Evolutionary conservation across 495 filamentous ascomycete species (phyloP).

Genomic region (Talaromyces adpressus): DNA sequence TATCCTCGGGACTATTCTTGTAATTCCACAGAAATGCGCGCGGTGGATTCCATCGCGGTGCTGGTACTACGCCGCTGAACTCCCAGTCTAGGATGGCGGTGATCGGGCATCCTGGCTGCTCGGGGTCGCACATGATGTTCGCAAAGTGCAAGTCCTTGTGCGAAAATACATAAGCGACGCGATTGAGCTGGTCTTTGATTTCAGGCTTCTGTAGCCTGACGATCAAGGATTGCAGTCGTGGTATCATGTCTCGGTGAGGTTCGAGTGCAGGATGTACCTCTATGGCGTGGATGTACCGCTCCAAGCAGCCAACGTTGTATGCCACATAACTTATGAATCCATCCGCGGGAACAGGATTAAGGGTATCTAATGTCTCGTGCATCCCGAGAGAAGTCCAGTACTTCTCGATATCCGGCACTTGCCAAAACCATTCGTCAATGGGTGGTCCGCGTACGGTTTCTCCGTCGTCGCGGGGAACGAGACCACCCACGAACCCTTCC

Average conservation of each 20-base stretch:
- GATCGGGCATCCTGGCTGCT: constrained; percentile 14
- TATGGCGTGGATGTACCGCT: constrained; percentile 18
- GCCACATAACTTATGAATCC: constrained; percentile 13
- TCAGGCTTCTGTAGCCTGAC: not conserved
- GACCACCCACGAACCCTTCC: constrained; percentile 15
- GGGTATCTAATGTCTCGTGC: constrained; percentile 16
- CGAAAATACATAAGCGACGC: constrained; percentile 16
- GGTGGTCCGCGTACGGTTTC: constrained; percentile 9
- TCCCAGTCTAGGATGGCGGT: constrained; percentile 34
- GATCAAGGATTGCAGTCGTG: constrained; percentile 16
- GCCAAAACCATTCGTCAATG: constrained; percentile 28
- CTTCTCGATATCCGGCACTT: constrained; percentile 16
- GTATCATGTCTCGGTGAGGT: constrained; percentile 15
- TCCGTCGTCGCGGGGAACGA: constrained; percentile 8
- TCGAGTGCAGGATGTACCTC: constrained; percentile 16
- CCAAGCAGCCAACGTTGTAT: constrained; percentile 14
- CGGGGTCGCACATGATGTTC: constrained; percentile 25
- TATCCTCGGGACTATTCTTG: constrained; percentile 12
- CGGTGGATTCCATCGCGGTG: constrained; percentile 21
- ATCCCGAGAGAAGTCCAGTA: constrained; percentile 19
- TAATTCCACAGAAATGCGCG: constrained; percentile 26
- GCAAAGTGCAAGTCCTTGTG: constrained; percentile 34
- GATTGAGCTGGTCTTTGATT: constrained; percentile 15
- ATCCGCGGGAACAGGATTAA: constrained; percentile 5
- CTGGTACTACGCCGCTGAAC: constrained; percentile 26